Percentiles rank a stretch among this genome's conserved stretches.
These are phyloP conservation scores for Grosmannia clavigera DNA, from an alignment of 2,329 filamentous ascomycete genomes.

Conservation along the genomic window DNA sequence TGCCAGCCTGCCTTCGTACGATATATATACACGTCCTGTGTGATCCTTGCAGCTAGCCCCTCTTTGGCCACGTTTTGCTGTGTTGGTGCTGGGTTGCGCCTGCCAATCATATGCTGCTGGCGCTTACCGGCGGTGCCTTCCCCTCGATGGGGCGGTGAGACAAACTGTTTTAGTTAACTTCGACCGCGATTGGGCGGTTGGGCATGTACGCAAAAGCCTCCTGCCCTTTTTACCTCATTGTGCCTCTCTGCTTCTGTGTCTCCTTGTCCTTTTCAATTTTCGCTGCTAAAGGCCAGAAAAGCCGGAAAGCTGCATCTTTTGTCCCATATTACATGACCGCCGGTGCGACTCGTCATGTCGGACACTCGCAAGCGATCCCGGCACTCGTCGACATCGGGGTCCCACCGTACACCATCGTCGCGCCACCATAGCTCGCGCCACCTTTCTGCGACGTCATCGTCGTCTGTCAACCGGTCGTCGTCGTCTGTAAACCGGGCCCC, in stretches of 20 bases:
- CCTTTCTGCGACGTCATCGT: slow-evolving; percentile 1
- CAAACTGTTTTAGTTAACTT: not conserved
- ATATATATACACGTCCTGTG: not conserved
- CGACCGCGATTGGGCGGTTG: not conserved
- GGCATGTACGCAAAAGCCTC: not conserved
- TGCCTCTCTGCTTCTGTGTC: not conserved
- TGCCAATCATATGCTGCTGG: not conserved
- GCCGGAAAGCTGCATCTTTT: not conserved
- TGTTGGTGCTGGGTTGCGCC: not conserved
- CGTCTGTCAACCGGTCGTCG: slow-evolving; percentile 7
- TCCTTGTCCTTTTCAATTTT: not conserved
- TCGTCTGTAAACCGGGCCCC: slow-evolving; percentile 7
- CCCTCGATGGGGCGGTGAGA: not conserved
- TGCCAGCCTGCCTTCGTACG: not conserved
- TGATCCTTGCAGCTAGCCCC: not conserved
- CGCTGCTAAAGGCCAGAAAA: not conserved
- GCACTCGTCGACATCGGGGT: not conserved
- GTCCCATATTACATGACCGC: not conserved
- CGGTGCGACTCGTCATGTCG: slow-evolving; percentile 2
- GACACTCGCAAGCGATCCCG: slow-evolving; percentile 1
- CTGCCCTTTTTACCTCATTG: not conserved
- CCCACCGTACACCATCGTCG: slow-evolving; percentile 6
- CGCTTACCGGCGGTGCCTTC: not conserved
- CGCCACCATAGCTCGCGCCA: slow-evolving; percentile 8
- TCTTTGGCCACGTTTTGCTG: not conserved